phyloP scores from a whole-genome alignment of 148 eudicot species.

The Camellia japonica region DNA sequence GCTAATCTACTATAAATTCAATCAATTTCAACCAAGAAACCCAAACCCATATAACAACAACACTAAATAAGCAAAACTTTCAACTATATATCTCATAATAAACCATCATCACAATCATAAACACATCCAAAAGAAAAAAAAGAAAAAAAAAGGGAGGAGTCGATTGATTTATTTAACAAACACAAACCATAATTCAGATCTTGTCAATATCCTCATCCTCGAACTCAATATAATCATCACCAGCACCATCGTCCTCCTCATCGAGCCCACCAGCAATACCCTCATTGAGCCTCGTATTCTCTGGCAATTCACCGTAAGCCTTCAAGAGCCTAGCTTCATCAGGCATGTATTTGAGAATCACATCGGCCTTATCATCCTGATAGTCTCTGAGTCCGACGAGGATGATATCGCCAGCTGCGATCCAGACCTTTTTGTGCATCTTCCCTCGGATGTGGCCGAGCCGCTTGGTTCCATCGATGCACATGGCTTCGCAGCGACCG shows the following conservation, averaged over 20 bases:
- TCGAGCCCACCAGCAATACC: conserved; percentile 55
- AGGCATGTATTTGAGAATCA: conserved; percentile 19
- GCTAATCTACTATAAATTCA: background rate
- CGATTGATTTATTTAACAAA: background rate
- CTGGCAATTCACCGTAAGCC: conserved; percentile 79
- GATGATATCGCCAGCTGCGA: conserved; percentile 68
- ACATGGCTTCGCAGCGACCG: conserved; percentile 67
- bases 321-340: conserved; percentile 49
- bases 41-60: background rate
- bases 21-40: background rate
- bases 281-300: conserved; percentile 63
- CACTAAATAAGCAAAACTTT: background rate
- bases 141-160: background rate
- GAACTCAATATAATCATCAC: conserved; percentile 62
- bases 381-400: conserved; percentile 82
- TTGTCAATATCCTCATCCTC: conserved; percentile 90
- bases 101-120: background rate
- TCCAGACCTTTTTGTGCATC: conserved; percentile 95
- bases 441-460: conserved; percentile 84
- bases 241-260: conserved; percentile 60
- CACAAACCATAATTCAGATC: conserved; percentile 25
- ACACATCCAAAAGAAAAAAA: too few relatives aligned
- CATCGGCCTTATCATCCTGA: conserved; percentile 62
- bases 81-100: background rate
- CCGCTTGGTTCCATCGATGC: conserved; percentile 67